phyloP scores from a whole-genome alignment of 306 rosid genomes.

The Hippophae rhamnoides region DNA sequence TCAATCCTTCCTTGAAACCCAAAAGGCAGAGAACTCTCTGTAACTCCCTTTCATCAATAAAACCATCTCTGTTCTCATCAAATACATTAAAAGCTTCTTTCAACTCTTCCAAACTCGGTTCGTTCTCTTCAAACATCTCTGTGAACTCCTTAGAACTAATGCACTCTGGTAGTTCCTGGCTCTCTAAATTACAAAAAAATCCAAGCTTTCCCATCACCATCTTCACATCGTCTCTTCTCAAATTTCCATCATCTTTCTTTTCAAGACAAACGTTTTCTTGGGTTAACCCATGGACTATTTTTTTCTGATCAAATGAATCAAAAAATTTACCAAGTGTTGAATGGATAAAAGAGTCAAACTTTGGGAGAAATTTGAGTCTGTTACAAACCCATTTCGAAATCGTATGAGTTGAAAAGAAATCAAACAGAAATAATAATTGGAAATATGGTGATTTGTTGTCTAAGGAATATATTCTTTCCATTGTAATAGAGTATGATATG shows the following conservation, averaged over 20 bases:
- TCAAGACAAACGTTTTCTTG: constrained; percentile 1
- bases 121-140: constrained; percentile 54
- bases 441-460: neutral
- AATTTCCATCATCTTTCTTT: constrained; percentile 23
- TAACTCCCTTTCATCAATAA: constrained; percentile 42
- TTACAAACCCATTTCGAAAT: constrained; percentile 1
- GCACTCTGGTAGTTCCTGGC: constrained; percentile 27
- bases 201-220: constrained; percentile 51
- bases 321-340: neutral
- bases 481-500: constrained; percentile 11
- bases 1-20: constrained; percentile 30
- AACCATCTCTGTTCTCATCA: constrained; percentile 43
- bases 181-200: constrained; percentile 42
- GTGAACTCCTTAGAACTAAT: constrained; percentile 32
- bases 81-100: constrained; percentile 38
- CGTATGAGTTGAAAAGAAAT: neutral
- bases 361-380: constrained; percentile 4
- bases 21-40: constrained; percentile 22
- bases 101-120: constrained; percentile 32
- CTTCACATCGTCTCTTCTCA: constrained; percentile 45
- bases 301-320: too few species aligned
- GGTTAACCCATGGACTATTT: neutral
- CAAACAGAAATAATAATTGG: constrained; percentile 17
- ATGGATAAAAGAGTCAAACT: constrained; percentile 19
- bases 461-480: constrained; percentile 19